Conservation (phyloP, 139 green algal genomes). For the Picochlorum sp. region DNA sequence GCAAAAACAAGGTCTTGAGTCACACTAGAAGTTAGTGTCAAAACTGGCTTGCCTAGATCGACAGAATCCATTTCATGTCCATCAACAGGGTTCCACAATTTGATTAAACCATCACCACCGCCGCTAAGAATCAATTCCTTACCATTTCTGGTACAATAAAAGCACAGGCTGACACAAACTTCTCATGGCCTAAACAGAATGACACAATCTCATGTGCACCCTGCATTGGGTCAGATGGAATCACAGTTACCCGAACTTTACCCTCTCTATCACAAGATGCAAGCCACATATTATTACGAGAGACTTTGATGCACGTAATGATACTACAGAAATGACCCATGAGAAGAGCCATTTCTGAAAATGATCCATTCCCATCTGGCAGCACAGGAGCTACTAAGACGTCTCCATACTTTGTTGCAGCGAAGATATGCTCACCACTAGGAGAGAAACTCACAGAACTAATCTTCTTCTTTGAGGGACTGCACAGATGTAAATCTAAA, state of each 20-base stretch:
- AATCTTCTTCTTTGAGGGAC: conserved; percentile 51
- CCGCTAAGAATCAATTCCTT: conserved; percentile 45
- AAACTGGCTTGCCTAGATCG: conserved; percentile 7
- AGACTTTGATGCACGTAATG: conserved; percentile 52
- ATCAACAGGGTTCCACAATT: conserved; percentile 46
- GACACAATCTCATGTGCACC: conserved; percentile 71
- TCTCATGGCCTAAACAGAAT: conserved; percentile 75
- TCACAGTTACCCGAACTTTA: conserved; percentile 56
- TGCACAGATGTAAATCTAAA: neutral
- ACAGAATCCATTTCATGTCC: conserved; percentile 32
- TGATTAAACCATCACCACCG: conserved; percentile 59
- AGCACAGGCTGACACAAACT: conserved; percentile 50
- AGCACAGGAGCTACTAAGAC: conserved; percentile 37
- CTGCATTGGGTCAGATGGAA: conserved; percentile 34
- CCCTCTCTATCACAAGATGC: conserved; percentile 64
- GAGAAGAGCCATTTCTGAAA: conserved; percentile 35
- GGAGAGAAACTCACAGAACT: conserved; percentile 49
- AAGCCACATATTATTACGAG: conserved; percentile 41
- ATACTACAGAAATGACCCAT: conserved; percentile 77
- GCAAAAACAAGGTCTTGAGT: neutral
- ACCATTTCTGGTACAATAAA: conserved; percentile 31
- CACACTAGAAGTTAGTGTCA: conserved; percentile 5
- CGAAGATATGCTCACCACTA: conserved; percentile 38
- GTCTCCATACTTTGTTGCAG: conserved; percentile 81
- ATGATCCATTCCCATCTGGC: neutral